These are phyloP conservation scores for Naganishia onofrii DNA, from an alignment of 768 basidiomycete species.

Conservation along the genomic window DNA sequence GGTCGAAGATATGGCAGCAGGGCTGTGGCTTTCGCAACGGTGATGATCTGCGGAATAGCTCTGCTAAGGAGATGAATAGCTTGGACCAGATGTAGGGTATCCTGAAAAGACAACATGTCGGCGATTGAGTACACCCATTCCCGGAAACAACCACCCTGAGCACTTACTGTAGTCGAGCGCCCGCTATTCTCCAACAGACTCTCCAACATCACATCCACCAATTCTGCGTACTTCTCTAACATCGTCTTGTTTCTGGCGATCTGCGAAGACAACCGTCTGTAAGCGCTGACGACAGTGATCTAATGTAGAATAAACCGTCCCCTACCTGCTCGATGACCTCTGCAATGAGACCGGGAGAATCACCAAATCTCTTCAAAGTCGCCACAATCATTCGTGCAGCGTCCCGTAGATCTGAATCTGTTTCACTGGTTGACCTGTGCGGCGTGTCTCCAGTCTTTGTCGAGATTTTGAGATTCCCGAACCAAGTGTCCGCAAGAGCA, in stretches of 20 bases:
- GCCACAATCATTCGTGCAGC: slow-evolving; percentile 21
- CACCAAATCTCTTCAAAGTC: slow-evolving; percentile 8
- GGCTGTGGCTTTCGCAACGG: slow-evolving; percentile 75
- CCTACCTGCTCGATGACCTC: slow-evolving; percentile 25
- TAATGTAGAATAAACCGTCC: too few species aligned
- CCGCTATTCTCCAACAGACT: slow-evolving; percentile 11
- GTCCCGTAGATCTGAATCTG: slow-evolving; percentile 7
- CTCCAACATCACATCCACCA: slow-evolving; percentile 26
- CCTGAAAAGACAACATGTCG: background rate
- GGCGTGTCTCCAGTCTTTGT: slow-evolving; percentile 8
- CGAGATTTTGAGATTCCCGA: slow-evolving; percentile 46
- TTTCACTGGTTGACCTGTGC: slow-evolving; percentile 3
- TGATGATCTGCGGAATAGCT: slow-evolving; percentile 80
- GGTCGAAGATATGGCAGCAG: slow-evolving; percentile 73
- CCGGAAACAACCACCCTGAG: background rate
- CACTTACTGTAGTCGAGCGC: slow-evolving; percentile 4
- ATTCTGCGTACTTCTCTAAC: slow-evolving; percentile 20
- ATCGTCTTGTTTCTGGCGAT: slow-evolving; percentile 17
- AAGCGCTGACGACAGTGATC: too few species aligned
- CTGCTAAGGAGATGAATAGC: slow-evolving; percentile 79
- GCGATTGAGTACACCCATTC: background rate
- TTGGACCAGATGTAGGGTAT: slow-evolving; percentile 54
- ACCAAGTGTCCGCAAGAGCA: slow-evolving; percentile 88
- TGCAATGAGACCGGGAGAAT: slow-evolving; percentile 12
- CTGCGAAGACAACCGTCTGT: background rate